Base-by-base conservation (phyloP, 2,329 filamentous ascomycete genomes). In the Westerdykella aurantiaca region DNA sequence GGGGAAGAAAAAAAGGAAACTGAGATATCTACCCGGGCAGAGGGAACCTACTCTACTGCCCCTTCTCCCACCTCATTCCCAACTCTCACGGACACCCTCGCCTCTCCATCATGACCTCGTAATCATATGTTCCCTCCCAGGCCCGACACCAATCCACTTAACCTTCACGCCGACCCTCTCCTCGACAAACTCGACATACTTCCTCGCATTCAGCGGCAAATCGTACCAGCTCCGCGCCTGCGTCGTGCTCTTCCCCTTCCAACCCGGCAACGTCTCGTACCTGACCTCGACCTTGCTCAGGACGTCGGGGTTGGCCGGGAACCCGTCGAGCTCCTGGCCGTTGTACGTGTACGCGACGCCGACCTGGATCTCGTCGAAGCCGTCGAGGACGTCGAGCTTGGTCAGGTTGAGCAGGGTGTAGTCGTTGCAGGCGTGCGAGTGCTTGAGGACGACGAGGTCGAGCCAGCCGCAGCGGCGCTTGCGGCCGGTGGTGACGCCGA, bases 311-410 rank as follows among this genome's bases (percentile, higher is more conserved):
- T 85, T 78, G 6, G 82, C 81, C 4, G 80, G 85, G 74, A 85
- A 88, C 11, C 75, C 79, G 14, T 77, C 72, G 10, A 85, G 66
- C 43, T 71, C 69, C 57, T 77, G 60, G 35, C 78, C 79, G 40
- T 78, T 74, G 58, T 78, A 53, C 11, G 72, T 72, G 70, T 95
- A 95, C 2, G 79, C 81, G 12, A 85, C 79, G 14, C 85, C 85
- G 40, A 87, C 74, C 66, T 89, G 86, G 68, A 94, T 78, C 58
- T 81, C 82, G 9, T 79, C 74, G 63, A 95, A 88, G 25, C 79
- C 79, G 62, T 89, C 85, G 13, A 89, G 74, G 31, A 88, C 76
- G 55, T 87, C 83, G 17, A 86, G 75, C 67, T 83, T 83, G 45
- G 80, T 83, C 44, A 83, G 69, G 68, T 83, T 83, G 56, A 82